A percentile compares a stretch with the other conserved stretches of the same genome.
Evolutionary conservation across 768 basidiomycete genomes (phyloP).

Genomic region (Thelephora aurantiotincta): DNA sequence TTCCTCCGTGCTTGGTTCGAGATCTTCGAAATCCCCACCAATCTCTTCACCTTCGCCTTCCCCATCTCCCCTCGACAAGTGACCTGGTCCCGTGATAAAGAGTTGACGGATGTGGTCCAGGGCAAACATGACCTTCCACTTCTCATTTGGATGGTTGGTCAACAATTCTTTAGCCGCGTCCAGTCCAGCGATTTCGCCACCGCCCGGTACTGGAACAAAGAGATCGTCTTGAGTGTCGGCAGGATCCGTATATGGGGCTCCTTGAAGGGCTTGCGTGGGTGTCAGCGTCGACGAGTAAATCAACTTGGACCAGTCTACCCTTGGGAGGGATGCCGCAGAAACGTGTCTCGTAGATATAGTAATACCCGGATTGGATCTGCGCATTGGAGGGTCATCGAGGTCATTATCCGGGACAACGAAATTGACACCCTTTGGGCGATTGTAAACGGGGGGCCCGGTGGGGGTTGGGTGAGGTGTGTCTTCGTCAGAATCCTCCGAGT

Average conservation of each 20-base stretch:
- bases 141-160: constrained; percentile 27
- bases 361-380: no score
- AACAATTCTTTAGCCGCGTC: constrained; percentile 59
- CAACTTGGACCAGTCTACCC: constrained; percentile 58
- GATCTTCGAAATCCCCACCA: constrained; percentile 26
- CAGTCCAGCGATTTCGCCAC: constrained; percentile 15
- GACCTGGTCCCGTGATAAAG: constrained; percentile 70
- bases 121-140: constrained; percentile 78
- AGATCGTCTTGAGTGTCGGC: constrained; percentile 55
- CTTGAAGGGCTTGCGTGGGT: constrained; percentile 50
- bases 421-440: no score
- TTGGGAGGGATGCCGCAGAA: constrained; percentile 22
- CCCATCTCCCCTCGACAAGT: constrained; percentile 23
- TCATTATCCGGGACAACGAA: no score
- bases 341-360: constrained; percentile 10
- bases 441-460: no score
- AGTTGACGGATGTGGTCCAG: constrained; percentile 76
- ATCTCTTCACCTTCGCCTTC: constrained; percentile 17
- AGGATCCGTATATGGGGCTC: constrained; percentile 14
- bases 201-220: constrained; percentile 27
- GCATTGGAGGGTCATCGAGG: no score
- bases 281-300: constrained; percentile 64
- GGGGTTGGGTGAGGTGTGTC: constrained; percentile 17
- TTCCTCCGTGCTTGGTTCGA: constrained; percentile 24
- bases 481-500: constrained; percentile 21